Evolutionary conservation across 495 filamentous ascomycete genomes (phyloP).

Genomic region (Lophiostoma macrostomum): DNA sequence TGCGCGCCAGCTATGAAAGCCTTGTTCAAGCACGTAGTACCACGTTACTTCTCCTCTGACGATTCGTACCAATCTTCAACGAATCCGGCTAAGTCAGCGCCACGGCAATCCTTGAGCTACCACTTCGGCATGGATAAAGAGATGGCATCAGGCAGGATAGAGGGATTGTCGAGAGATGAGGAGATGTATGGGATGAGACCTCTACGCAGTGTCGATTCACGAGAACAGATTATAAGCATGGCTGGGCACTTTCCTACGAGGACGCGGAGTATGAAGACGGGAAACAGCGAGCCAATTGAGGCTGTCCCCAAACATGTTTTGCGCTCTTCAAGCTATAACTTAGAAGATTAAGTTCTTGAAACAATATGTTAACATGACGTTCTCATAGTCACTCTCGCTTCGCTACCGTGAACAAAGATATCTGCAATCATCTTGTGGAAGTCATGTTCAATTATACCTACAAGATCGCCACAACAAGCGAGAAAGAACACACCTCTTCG

Average conservation of each 20-base stretch:
- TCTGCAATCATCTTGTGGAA: no score
- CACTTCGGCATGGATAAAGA: conserved; percentile 7
- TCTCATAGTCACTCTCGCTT: no score
- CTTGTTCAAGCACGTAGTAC: conserved; percentile 20
- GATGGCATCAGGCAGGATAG: neutral
- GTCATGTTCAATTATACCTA: no score
- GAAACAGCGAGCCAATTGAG: conserved; percentile 10
- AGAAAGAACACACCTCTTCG: no score
- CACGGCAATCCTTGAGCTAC: conserved; percentile 3
- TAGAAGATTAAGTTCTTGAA: no score
- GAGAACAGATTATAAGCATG: conserved; percentile 7
- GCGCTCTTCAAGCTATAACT: no score
- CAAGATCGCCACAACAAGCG: no score
- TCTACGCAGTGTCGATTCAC: conserved; percentile 9
- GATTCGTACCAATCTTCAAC: neutral
- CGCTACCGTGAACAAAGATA: no score
- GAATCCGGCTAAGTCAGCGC: neutral
- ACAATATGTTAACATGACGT: no score
- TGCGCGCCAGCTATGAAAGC: conserved; percentile 34
- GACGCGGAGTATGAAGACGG: conserved; percentile 13
- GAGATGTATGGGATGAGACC: conserved; percentile 11
- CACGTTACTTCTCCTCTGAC: conserved; percentile 18
- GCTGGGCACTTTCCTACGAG: neutral
- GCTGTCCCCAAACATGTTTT: conserved; percentile 13
- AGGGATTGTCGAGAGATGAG: conserved; percentile 6